These are phyloP conservation scores for Dactylellina parvicollis DNA, from an alignment of 2,329 filamentous ascomycete genomes.

Conservation along the genomic window DNA sequence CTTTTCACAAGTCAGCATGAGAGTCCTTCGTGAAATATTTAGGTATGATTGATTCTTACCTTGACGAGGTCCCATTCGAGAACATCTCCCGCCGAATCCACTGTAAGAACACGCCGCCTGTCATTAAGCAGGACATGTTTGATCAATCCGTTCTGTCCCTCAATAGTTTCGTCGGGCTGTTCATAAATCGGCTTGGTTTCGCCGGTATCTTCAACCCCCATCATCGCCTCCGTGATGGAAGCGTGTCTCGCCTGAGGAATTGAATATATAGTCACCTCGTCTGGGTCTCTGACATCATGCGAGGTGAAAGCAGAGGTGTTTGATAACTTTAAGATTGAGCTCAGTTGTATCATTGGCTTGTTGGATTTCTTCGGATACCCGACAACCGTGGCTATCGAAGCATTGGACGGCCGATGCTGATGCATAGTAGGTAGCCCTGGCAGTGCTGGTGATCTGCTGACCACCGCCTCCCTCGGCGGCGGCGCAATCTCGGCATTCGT, in stretches of 20 bases:
- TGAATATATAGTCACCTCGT: slow-evolving; percentile 67
- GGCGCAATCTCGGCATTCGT: slow-evolving; percentile 74
- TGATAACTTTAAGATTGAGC: slow-evolving; percentile 82
- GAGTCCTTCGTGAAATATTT: slow-evolving; percentile 52
- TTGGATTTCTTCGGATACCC: slow-evolving; percentile 66
- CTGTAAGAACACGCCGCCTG: slow-evolving; percentile 83
- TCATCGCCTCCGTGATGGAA: slow-evolving; percentile 66
- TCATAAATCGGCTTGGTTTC: slow-evolving; percentile 72
- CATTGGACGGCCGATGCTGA: slow-evolving; percentile 59
- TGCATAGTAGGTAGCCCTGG: slow-evolving; percentile 62
- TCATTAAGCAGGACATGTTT: slow-evolving; percentile 94
- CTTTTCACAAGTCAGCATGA: slow-evolving; percentile 62
- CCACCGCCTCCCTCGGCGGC: slow-evolving; percentile 49
- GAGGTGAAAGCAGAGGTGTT: slow-evolving; percentile 79
- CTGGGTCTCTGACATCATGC: slow-evolving; percentile 65
- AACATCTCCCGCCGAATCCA: slow-evolving; percentile 95
- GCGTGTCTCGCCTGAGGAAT: slow-evolving; percentile 67
- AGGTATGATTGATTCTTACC: slow-evolving; percentile 64
- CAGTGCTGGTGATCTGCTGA: slow-evolving; percentile 55
- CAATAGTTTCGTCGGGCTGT: slow-evolving; percentile 81
- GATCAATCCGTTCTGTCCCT: slow-evolving; percentile 92
- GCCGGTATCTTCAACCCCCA: slow-evolving; percentile 65
- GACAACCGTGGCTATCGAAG: slow-evolving; percentile 59
- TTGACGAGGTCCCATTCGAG: slow-evolving; percentile 92
- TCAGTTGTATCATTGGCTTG: slow-evolving; percentile 70